Evolutionary conservation across 768 basidiomycete genomes (phyloP).

Genomic region (Leccinum rimulosum): DNA sequence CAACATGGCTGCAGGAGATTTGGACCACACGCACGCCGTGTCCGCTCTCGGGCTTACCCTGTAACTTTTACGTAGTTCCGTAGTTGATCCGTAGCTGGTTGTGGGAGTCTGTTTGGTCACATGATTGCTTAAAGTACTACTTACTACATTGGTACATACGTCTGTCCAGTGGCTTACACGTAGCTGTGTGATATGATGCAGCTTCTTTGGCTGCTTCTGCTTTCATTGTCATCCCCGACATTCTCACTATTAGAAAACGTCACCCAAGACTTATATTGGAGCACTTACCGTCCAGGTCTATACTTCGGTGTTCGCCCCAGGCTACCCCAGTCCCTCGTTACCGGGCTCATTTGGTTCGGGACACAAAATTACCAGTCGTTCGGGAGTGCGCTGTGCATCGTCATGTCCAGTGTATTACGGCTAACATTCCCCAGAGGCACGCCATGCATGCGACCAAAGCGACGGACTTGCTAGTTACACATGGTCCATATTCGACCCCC

Average conservation of each 20-base stretch:
- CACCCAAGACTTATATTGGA: conserved; percentile 55
- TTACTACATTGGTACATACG: background rate
- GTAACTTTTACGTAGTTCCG: background rate
- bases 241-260: conserved; percentile 29
- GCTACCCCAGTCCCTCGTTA: conserved; percentile 86
- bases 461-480: conserved; percentile 81
- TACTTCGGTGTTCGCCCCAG: conserved; percentile 91
- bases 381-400: conserved; percentile 45
- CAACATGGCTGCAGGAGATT: background rate
- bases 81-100: too few species aligned
- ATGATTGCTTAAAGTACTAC: conserved; percentile 5
- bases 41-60: background rate
- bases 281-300: conserved; percentile 86
- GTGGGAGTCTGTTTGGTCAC: conserved; percentile 3
- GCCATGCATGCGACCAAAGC: conserved; percentile 87
- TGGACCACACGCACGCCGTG: background rate
- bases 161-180: background rate
- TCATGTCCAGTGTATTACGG: background rate
- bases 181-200: conserved; percentile 12
- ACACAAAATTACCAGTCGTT: conserved; percentile 79
- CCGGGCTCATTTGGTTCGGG: conserved; percentile 93
- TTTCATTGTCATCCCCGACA: conserved; percentile 17
- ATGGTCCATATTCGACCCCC: conserved; percentile 85
- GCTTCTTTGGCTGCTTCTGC: conserved; percentile 28
- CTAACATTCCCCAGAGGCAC: conserved; percentile 47